Evolutionary conservation across 2,329 filamentous ascomycete genomes (phyloP).

Genomic region (Pseudocercospora fuligena): DNA sequence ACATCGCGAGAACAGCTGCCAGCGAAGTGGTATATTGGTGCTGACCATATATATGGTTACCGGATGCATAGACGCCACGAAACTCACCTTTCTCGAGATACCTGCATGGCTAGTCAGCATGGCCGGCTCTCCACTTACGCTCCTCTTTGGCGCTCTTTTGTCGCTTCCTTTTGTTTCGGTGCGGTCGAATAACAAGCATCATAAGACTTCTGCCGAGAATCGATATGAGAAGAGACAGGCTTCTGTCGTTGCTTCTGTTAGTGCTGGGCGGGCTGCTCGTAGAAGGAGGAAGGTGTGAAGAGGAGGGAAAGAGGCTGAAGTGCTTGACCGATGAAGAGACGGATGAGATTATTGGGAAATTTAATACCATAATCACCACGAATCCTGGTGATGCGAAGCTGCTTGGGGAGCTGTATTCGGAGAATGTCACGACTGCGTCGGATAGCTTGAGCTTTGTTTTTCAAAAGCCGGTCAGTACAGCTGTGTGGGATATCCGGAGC

Average conservation of each 20-base stretch:
- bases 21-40: background rate
- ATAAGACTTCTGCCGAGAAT: background rate
- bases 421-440: conserved; percentile 18
- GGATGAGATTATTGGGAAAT: conserved; percentile 12
- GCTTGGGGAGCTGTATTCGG: conserved; percentile 8
- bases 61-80: background rate
- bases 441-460: conserved; percentile 20
- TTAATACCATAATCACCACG: conserved; percentile 13
- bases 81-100: background rate
- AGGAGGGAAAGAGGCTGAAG: background rate
- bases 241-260: conserved; percentile 14
- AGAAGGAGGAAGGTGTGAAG: conserved; percentile 15
- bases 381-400: conserved; percentile 13
- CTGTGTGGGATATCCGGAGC: background rate
- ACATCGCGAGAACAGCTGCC: background rate
- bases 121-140: conserved; percentile 18
- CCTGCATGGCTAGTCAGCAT: conserved; percentile 7
- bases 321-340: conserved; percentile 17
- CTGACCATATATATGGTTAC: background rate
- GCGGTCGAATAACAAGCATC: background rate
- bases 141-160: conserved; percentile 19
- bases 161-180: conserved; percentile 22
- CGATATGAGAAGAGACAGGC: background rate
- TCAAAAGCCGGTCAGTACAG: conserved; percentile 18
- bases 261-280: conserved; percentile 11